Evolutionary conservation across 2,329 filamentous ascomycete species (phyloP).

Genomic region (Alternaria arborescens): DNA sequence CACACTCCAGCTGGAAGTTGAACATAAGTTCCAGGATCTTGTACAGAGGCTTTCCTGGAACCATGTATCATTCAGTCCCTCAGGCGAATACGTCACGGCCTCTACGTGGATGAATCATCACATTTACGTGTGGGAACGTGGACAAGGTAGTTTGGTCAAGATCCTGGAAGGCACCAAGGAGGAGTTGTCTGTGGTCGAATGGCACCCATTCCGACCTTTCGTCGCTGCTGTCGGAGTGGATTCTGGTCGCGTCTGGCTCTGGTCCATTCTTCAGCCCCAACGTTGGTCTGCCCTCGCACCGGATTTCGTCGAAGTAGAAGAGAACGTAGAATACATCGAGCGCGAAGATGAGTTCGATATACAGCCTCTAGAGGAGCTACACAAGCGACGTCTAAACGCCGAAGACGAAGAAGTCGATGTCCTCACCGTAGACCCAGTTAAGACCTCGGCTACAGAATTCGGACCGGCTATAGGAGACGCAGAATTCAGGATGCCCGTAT

Average conservation of each 20-base stretch:
- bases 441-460: slow-evolving; percentile 62
- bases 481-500: slow-evolving; percentile 88
- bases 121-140: slow-evolving; percentile 97
- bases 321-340: slow-evolving; percentile 97
- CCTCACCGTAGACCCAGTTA: slow-evolving; percentile 73
- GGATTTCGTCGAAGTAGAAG: slow-evolving; percentile 96
- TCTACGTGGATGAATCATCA: slow-evolving; percentile 99
- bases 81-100: slow-evolving; percentile 93
- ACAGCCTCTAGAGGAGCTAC: slow-evolving; percentile 91
- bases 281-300: slow-evolving; percentile 97
- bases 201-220: slow-evolving; percentile 89
- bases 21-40: slow-evolving; percentile 98
- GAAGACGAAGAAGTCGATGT: slow-evolving; percentile 97
- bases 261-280: slow-evolving; percentile 94
- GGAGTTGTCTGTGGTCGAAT: slow-evolving; percentile 95
- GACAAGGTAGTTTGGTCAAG: slow-evolving; percentile 90
- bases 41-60: slow-evolving; percentile 97
- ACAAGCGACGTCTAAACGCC: slow-evolving; percentile 85
- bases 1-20: slow-evolving; percentile 86
- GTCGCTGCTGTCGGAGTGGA: slow-evolving; percentile 93
- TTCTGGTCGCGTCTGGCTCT: slow-evolving; percentile 91
- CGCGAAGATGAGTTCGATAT: slow-evolving; percentile 98
- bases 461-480: slow-evolving; percentile 53
- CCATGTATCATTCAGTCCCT: slow-evolving; percentile 92
- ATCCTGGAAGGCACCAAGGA: slow-evolving; percentile 97